Evolutionary conservation across 2,329 filamentous ascomycete genomes (phyloP).

Genomic region (Trichoderma guizhouense): DNA sequence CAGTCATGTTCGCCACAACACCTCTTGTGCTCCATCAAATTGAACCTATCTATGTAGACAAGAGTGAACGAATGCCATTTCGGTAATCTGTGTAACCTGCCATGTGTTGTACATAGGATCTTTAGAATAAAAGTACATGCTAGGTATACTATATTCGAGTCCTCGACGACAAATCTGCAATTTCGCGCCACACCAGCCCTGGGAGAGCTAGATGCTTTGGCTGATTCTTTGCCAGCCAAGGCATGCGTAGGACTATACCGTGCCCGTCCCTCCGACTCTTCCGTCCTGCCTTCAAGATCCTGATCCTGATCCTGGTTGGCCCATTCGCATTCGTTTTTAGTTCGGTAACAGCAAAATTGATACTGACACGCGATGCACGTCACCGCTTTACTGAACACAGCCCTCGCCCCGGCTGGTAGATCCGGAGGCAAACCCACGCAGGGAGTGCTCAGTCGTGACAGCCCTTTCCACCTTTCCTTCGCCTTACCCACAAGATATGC

Average conservation of each 20-base stretch:
- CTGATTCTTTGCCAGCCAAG: no score
- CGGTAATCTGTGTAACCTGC: not conserved
- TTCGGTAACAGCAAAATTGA: constrained; percentile 25
- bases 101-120: not conserved
- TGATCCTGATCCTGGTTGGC: not conserved
- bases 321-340: constrained; percentile 29
- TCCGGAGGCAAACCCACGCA: constrained; percentile 29
- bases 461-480: constrained; percentile 14
- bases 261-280: not conserved
- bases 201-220: no score
- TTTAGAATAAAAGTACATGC: not conserved
- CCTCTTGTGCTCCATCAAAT: no score
- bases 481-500: constrained; percentile 33
- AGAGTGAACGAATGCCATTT: not conserved
- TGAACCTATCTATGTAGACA: not conserved
- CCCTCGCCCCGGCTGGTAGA: constrained; percentile 21
- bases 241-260: not conserved
- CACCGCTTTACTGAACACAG: constrained; percentile 21
- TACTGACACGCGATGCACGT: constrained; percentile 35
- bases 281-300: not conserved
- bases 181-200: not conserved
- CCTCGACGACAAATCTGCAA: not conserved
- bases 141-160: not conserved
- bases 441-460: constrained; percentile 24
- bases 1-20: not conserved